Evolutionary conservation across 208 protist species (phyloP), one percentile per base, ranked within the genome.

Genomic region (Trypanosomatidae sp.): DNA sequence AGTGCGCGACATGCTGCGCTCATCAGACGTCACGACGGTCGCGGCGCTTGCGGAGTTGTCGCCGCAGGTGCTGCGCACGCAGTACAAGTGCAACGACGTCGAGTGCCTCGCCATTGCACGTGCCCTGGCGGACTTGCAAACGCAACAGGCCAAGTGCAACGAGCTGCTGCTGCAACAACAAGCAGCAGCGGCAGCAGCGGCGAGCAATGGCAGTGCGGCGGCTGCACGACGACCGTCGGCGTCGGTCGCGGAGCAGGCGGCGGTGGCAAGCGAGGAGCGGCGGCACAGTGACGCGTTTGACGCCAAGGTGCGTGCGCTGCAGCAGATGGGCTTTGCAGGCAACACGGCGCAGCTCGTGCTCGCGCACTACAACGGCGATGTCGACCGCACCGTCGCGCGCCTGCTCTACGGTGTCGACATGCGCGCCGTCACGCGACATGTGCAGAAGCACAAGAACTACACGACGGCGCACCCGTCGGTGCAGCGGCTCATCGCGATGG

Each of bases 321-420:
- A 47, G 11, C 54, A 41, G n/a, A 71, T 84, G 69, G 76, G 81
- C 22, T 90, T 81, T 39, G 55, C 57, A 5, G 66, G 52, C 47
- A 35, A 39, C 3, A 54, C 71, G 35, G 53, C 54, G 20, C 66
- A 68, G 20, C 50, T 80, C 1, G 58, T 71, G 3, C 56, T 88
- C 16, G 79, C 77, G 8, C 82, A 87, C 53, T 88, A 86, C 61
- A 82, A 84, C 63, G 75, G 73, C 41, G 67, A 86, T 28, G 68
- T 86, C 38, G 49, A 91, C 48, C 75, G 71, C 55, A 60, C 72
- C 0, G 70, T 67, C 3, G 66, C 63, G 0, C 72, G 72, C 10
- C 64, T 88, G 5, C 46, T 92, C 32, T 68, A 64, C 41, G 73
- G 70, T 32, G 50, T 77, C 20, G 53, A 76, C 50, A 33, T 33